Conservation (phyloP, 306 rosid species). For the Vigna unguiculata region DNA sequence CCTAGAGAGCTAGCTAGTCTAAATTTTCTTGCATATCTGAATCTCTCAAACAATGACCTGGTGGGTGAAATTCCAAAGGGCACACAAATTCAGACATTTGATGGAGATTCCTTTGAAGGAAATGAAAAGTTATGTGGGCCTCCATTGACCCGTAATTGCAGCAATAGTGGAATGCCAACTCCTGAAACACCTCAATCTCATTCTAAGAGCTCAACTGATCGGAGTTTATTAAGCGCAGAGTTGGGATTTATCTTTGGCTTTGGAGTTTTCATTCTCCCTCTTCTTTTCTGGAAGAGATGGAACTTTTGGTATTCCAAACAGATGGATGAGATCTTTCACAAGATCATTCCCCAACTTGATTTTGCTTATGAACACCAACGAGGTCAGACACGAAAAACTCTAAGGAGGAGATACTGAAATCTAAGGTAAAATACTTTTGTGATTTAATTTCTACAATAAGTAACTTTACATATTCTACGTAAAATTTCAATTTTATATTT, state of each 20-base stretch:
- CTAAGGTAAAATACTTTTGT: background rate
- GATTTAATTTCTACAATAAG: background rate
- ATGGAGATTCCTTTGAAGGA: background rate
- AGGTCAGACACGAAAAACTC: background rate
- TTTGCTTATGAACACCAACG: background rate
- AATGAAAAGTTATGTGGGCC: constrained; percentile 27
- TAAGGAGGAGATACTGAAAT: background rate
- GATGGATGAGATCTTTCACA: no score
- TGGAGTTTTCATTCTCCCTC: background rate
- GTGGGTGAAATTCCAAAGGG: background rate
- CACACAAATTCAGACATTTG: background rate
- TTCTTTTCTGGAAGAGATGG: constrained; percentile 23
- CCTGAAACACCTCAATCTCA: no score
- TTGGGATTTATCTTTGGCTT: constrained; percentile 40
- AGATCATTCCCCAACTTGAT: background rate
- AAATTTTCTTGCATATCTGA: background rate
- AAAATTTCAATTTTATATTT: background rate
- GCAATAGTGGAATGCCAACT: no score
- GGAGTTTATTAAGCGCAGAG: constrained; percentile 35
- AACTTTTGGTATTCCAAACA: background rate
- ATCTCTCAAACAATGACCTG: constrained; percentile 50
- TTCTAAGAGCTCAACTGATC: constrained; percentile 9
- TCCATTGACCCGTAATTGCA: no score
- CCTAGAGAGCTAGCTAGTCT: no score
- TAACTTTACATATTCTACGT: background rate